phyloP scores from a whole-genome alignment of 1,284 basidiomycete species.

The Phylloboletellus chloephorus region DNA sequence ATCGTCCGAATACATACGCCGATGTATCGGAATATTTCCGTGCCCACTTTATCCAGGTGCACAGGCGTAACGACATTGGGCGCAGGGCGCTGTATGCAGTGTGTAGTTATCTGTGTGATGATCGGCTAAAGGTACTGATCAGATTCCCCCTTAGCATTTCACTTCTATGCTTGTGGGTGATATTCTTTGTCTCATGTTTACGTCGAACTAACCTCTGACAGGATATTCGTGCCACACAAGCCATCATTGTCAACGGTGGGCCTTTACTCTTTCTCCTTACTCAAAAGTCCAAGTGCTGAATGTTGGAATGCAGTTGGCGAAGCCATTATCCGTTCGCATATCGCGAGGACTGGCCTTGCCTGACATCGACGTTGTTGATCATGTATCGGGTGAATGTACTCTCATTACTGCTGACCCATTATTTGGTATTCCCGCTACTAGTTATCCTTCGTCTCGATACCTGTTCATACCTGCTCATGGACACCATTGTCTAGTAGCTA shows the following conservation, averaged over 20 bases:
- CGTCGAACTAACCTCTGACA: constrained; percentile 23
- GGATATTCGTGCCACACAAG: constrained; percentile 72
- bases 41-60: constrained; percentile 70
- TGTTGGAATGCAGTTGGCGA: constrained; percentile 44
- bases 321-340: constrained; percentile 58
- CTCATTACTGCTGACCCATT: constrained; percentile 14
- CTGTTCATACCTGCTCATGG: constrained; percentile 17
- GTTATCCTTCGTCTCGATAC: constrained; percentile 30
- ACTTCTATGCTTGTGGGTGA: constrained; percentile 68
- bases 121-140: constrained; percentile 15
- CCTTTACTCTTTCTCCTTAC: constrained; percentile 6
- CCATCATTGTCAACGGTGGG: constrained; percentile 66
- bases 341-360: constrained; percentile 48
- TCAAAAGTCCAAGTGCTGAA: constrained; percentile 5
- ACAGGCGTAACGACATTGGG: constrained; percentile 58
- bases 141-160: constrained; percentile 52
- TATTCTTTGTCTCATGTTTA: background rate
- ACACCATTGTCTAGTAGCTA: constrained; percentile 25
- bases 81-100: constrained; percentile 59
- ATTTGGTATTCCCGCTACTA: constrained; percentile 24
- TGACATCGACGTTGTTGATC: constrained; percentile 20
- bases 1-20: constrained; percentile 65
- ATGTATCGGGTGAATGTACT: constrained; percentile 12
- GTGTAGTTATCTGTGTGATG: constrained; percentile 30
- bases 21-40: constrained; percentile 74